Conservation (phyloP, 2,329 filamentous ascomycete species). For the Apiospora malaysiana region DNA sequence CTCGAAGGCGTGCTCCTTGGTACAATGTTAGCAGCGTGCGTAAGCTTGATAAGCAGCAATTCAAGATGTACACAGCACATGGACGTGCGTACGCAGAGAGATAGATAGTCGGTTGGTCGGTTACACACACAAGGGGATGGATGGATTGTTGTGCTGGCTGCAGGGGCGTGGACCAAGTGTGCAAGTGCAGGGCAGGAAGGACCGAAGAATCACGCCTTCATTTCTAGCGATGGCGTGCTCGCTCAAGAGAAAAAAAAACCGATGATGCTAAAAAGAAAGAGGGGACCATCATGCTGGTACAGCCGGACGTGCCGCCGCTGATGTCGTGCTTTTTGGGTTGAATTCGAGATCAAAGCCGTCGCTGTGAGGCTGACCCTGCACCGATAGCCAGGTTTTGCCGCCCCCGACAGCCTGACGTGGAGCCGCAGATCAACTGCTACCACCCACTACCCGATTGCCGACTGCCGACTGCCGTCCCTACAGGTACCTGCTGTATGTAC, state of each 20-base stretch:
- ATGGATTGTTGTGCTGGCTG: background rate
- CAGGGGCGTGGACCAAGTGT: slow-evolving; percentile 14
- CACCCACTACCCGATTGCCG: background rate
- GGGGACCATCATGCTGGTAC: background rate
- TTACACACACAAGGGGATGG: background rate
- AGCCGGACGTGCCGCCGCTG: slow-evolving; percentile 13
- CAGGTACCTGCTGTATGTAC: background rate
- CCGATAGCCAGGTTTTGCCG: slow-evolving; percentile 26
- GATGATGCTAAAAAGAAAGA: slow-evolving; percentile 21
- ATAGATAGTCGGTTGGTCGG: background rate
- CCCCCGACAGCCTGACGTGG: slow-evolving; percentile 24
- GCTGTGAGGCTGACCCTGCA: slow-evolving; percentile 16
- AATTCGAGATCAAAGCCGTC: slow-evolving; percentile 18
- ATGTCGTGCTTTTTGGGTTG: slow-evolving; percentile 21
- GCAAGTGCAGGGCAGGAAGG: background rate
- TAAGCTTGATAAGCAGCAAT: slow-evolving; percentile 3
- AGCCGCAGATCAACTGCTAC: slow-evolving; percentile 22
- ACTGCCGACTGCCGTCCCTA: background rate
- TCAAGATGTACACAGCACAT: background rate
- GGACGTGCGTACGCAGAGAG: background rate
- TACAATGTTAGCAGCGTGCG: background rate
- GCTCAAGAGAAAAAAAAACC: background rate
- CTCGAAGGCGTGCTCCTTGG: background rate
- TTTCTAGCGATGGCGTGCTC: slow-evolving; percentile 25
- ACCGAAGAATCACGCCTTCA: slow-evolving; percentile 23